Evolutionary conservation across 2,329 filamentous ascomycete species (phyloP), one percentile per base, ranked within the genome.

Genomic region (Thermothelomyces thermophilus): DNA sequence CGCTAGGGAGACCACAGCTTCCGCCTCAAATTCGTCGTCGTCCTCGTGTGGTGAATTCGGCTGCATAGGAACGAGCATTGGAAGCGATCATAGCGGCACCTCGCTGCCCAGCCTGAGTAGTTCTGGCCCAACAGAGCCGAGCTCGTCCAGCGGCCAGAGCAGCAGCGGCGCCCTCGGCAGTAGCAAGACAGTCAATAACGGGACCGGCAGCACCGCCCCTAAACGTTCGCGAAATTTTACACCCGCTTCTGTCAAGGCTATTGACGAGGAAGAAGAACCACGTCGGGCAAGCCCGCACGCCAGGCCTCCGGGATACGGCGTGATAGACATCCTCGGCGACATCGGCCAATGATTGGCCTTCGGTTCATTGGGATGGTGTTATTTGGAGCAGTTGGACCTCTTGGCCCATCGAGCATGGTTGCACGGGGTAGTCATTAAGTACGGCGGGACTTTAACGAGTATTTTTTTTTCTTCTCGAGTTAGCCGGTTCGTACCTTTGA

Each of bases 221-320:
- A 80, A 77, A 58, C 69, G 76, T 30, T 62, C 64, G 48, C 69
- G 73, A 11, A 66, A 70, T 44, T 73, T 74, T 42, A 76, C 74
- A 0, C 71, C 73, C 7, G 66, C 66, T 2, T 71, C 73, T 31
- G 59, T 64, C n/a, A 73, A 70, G 54, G 69, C 60, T 8, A 69
- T 74, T 14, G 74, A 75, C 34, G 70, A 73, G 17, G 72, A 76
- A 43, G 70, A 76, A 36, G 71, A 75, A 52, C 67, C 70, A 30
- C 66, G 66, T 11, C 64, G 66, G 22, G 56, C 51, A n/a, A 71
- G 66, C 48, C 67, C 68, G 7, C 60, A 57, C 31, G 45, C 61
- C 26, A 41, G 52, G n/a, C 24, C 39, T 41, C 33, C 41, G 4
- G 46, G 45, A 6, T 55, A 36, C 36, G 40, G 50, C 9, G 50